Percentiles rank a stretch among this genome's conserved stretches.
Evolutionary conservation across 805 yeast genomes (phyloP).

Genomic region (Candida nitratophila): DNA sequence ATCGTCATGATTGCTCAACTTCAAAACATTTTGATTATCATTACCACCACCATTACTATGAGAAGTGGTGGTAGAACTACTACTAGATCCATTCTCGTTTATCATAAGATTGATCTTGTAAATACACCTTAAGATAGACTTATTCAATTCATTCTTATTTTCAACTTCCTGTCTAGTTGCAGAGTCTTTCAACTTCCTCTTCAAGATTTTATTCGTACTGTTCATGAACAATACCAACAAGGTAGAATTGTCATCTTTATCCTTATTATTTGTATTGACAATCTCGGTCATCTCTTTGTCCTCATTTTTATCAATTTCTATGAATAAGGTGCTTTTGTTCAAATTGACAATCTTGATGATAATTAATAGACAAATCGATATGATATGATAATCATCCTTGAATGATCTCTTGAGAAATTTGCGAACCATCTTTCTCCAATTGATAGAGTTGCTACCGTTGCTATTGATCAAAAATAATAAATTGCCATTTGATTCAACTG

Average conservation of each 20-base stretch:
- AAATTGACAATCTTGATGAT: constrained; percentile 30
- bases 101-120: constrained; percentile 16
- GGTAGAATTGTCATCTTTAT: not conserved
- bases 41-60: no score
- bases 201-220: constrained; percentile 34
- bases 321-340: constrained; percentile 10
- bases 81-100: constrained; percentile 10
- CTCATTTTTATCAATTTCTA: not conserved
- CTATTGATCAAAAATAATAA: constrained; percentile 12
- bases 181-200: constrained; percentile 45
- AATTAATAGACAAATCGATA: constrained; percentile 44
- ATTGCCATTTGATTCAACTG: constrained; percentile 22
- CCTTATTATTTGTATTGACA: constrained; percentile 6
- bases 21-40: not conserved
- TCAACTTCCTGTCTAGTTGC: constrained; percentile 67
- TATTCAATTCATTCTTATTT: constrained; percentile 38
- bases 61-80: constrained; percentile 2
- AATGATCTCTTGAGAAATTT: constrained; percentile 43
- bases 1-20: constrained; percentile 8
- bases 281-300: constrained; percentile 8
- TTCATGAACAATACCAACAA: constrained; percentile 21
- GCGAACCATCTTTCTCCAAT: constrained; percentile 24
- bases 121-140: constrained; percentile 24
- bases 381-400: constrained; percentile 55
- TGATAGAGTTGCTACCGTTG: constrained; percentile 2